Evolutionary conservation across 331 rosid species (phyloP).

Genomic region (Pyrus hybrid): DNA sequence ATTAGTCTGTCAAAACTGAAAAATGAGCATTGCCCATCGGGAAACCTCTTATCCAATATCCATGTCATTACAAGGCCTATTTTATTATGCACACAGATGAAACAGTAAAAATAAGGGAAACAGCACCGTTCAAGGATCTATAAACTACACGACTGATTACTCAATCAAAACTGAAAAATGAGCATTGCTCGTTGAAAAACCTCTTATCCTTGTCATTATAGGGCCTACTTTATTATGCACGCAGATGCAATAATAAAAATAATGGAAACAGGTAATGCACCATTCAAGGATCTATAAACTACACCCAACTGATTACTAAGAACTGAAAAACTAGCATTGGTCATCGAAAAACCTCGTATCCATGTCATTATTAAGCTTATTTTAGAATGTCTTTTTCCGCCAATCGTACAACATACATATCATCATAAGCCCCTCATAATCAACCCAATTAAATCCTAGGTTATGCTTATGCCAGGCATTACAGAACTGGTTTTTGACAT

Average conservation of each 20-base stretch:
- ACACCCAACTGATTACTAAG: neutral
- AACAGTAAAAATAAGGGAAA: too few species aligned
- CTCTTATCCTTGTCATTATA: neutral
- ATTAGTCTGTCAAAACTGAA: too few species aligned
- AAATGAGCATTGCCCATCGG: too few species aligned
- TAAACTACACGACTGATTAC: neutral
- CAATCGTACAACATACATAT: too few species aligned
- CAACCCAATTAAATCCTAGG: neutral
- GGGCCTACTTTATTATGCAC: too few species aligned
- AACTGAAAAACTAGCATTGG: too few species aligned
- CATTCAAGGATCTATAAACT: neutral
- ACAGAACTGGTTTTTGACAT: neutral
- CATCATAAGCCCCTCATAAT: neutral
- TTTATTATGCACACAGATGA: too few species aligned
- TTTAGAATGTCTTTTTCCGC: too few species aligned
- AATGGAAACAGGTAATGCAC: neutral
- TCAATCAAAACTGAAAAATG: neutral
- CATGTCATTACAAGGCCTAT: too few species aligned
- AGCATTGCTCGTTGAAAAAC: neutral
- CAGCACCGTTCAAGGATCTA: neutral
- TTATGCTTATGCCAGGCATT: neutral
- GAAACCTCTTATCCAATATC: too few species aligned
- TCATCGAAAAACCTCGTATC: too few species aligned
- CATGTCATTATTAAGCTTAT: too few species aligned
- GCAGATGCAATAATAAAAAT: neutral